Evolutionary conservation across 163 green algal species (phyloP), one percentile per base, ranked within the genome.

Genomic region (Prototheca wickerhamii): DNA sequence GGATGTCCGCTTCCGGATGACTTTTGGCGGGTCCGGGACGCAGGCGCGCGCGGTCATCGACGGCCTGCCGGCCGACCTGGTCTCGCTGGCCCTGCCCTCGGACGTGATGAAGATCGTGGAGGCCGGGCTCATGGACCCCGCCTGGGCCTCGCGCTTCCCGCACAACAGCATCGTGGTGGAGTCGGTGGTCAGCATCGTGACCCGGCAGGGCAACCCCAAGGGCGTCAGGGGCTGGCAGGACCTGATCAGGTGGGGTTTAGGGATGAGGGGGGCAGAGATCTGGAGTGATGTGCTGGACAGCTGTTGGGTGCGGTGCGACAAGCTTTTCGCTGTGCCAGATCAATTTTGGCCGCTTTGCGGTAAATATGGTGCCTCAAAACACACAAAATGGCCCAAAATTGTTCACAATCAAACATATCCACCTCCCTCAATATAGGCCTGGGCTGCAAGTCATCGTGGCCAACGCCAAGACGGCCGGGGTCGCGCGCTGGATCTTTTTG

Each of bases 401-500:
- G n/a, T n/a, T n/a, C n/a, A n/a, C 40, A 49, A 49, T 49, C 12
- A 10, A 49, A 49, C 18, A 57, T 54, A 5, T 7, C 26, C 50
- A 26, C 1, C 57, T 53, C 23, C 63, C 56, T 23, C 34, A 43
- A 25, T 60, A 60, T 64, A 78, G 75, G 49, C 55, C 67, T 21
- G 76, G 81, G 61, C 65, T 86, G 54, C 17, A 79, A 15, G 71
- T 92, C 8, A 78, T 95, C 43, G 80, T 84, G 12, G 85, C 87
- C 50, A 95, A 95, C 70, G 85, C 87, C 33, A 94, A 92, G 70
- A 95, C 87, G 4, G 87, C 87, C 28, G 87, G 87, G 4, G 86
- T 91, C 33, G 87, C 87, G 6, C 76, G 87, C n/a, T 95, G 87
- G 87, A 94, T 87, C 58, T 94, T 95, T 70, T 68, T 95, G 58